Conservation (phyloP, 2,329 filamentous ascomycete species). For the Pezicula neosporulosa region DNA sequence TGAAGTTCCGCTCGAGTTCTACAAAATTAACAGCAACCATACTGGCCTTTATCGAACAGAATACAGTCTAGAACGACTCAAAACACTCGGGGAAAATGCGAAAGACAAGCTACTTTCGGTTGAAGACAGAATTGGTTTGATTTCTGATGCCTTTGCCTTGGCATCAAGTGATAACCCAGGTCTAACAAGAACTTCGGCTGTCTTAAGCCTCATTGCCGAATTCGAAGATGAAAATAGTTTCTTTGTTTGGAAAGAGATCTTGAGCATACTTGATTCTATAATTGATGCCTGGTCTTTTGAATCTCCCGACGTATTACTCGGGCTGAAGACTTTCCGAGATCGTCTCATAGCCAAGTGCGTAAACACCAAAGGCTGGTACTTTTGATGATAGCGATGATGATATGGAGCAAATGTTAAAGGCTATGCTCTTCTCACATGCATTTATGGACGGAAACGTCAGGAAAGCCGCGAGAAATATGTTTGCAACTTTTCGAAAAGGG, state of each 20-base stretch:
- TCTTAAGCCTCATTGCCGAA: conserved; percentile 2
- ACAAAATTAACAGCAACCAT: conserved; percentile 69
- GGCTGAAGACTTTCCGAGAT: conserved; percentile 4
- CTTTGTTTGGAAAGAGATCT: conserved; percentile 11
- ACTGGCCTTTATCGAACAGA: conserved; percentile 65
- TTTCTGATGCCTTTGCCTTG: conserved; percentile 63
- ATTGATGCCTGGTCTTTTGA: conserved; percentile 9
- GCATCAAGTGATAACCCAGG: conserved; percentile 29
- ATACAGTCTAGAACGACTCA: conserved; percentile 59
- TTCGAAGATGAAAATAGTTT: conserved; percentile 6
- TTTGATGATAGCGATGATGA: conserved; percentile 2
- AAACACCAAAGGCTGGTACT: conserved; percentile 5
- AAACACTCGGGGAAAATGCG: conserved; percentile 56
- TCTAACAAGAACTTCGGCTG: conserved; percentile 1
- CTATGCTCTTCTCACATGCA: conserved; percentile 6
- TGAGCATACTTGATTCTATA: conserved; percentile 4
- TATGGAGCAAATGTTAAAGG: conserved; percentile 8
- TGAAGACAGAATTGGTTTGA: conserved; percentile 70
- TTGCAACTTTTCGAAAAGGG: conserved; percentile 6
- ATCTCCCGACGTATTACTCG: background rate
- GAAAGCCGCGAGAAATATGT: conserved; percentile 7
- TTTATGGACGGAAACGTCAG: background rate
- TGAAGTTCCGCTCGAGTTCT: conserved; percentile 57
- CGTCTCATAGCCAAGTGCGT: background rate
- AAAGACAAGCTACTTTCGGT: conserved; percentile 52